Base-by-base conservation (phyloP, 345 rosid species). In the Raphanus sativus region DNA sequence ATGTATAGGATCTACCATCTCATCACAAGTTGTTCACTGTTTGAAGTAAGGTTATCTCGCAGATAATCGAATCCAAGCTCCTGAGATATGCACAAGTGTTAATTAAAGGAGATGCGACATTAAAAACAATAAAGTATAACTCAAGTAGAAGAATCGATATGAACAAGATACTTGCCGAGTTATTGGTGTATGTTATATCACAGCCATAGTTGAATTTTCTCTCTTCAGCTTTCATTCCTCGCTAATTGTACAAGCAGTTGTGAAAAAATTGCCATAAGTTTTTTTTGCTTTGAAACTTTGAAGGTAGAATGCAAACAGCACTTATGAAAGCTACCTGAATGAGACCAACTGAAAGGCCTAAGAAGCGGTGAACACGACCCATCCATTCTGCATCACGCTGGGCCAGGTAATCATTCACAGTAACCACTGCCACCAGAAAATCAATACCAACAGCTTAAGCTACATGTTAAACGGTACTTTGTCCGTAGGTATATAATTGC, bases 321-420 rank as follows among this genome's bases (percentile, higher is more conserved):
- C 21, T 17, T 4, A 21, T 16, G 36, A 25, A 74, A 78, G 8
- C 69, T 63, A 91, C 98, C 97, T 91, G 96, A 81, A 94, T 88
- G 72, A 94, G 92, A 83, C 98, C 98, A 69, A 94, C 97, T 67
- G 98, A 91, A 80, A 94, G 94, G 75, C 97, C 97, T 81, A 94
- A 83, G 82, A 84, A 94, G 66, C 88, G 88, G 86, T 94, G 94
- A 83, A 94, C 92, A 77, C 94, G 96, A 32, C 97, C 98, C 98
- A 94, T 94, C 98, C 98, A 94, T 75, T 94, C 97, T 78, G 98
- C 98, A 87, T 94, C 98, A 69, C 98, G 97, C 78, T 88, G 93
- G 67, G 98, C 98, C 67, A 94, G 84, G 83, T 94, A 94, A 85
- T 94, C 96, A 82, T 94, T 94, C 73, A 94, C 98, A 29, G 98